Base-by-base conservation (phyloP, 2,329 filamentous ascomycete genomes). In the Fusarium sp. region DNA sequence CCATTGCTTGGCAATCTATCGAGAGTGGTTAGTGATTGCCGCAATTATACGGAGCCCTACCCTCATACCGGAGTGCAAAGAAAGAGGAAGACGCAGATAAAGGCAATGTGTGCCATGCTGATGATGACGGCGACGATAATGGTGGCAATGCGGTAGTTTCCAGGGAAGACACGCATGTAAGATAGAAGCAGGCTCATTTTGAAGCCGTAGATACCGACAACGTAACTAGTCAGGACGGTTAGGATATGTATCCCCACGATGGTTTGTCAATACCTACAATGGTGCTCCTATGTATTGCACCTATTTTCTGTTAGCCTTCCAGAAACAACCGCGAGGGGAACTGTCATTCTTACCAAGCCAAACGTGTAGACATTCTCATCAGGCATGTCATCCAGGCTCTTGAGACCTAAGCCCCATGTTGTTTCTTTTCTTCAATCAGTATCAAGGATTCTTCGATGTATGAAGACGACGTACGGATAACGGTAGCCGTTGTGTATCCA, bases 151-250 rank as follows among this genome's bases (percentile, higher is more conserved):
- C 81, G 79, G 64, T 85, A 86, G 13, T 50, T 34, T 2, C 80
- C 79, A 16, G 85, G 82, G 2, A 86, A 82, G n/a, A 87, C 85
- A 2, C 85, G 84, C 3, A 87, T 80, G 25, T 85, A 84, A 4
- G 84, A 83, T 5, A 84, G 79, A 13, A 87, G 74, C 1, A 87
- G 75, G 54, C 85, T 80, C 56, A 86, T 76, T 65, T 87, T 87
- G 76, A 87, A 87, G 1, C 82, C 83, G 6, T 85, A 79, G 16
- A 87, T 83, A 54, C 81, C 81, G 16, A 77, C 68, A 37, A 84
- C 81, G 43, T 85, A 85, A 45, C 82, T 84, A 27, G 6, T 8
- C 6, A 32, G 48, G 9, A 6, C 7, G 6, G 6, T 54, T 13
- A 54, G 27, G 6, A 20, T 13, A 5, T 4, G 32, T 20, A 6